These are phyloP conservation scores for Pyrrhoderma noxium DNA, from an alignment of 1,284 basidiomycete species.

Conservation along the genomic window DNA sequence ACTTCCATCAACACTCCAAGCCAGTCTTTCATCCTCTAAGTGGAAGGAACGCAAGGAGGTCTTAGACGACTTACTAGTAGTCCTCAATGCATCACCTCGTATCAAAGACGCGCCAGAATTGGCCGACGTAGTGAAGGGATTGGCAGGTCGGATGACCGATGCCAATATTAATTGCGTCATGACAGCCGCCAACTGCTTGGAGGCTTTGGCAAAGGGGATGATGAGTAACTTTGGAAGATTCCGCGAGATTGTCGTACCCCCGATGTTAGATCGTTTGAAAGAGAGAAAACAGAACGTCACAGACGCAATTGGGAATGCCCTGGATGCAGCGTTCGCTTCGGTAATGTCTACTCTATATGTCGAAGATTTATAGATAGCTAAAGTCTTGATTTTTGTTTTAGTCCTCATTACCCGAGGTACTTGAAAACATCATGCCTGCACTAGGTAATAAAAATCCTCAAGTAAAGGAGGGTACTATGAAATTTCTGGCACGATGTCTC, in stretches of 20 bases:
- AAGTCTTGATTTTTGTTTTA: slow-evolving; percentile 29
- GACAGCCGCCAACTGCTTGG: slow-evolving; percentile 79
- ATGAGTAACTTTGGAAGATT: slow-evolving; percentile 70
- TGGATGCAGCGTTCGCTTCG: slow-evolving; percentile 86
- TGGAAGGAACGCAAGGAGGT: slow-evolving; percentile 98
- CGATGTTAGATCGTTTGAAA: slow-evolving; percentile 87
- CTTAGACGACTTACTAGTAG: slow-evolving; percentile 74
- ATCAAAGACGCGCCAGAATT: slow-evolving; percentile 76
- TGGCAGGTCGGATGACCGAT: slow-evolving; percentile 83
- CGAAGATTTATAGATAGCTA: slow-evolving; percentile 6
- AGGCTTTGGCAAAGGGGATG: slow-evolving; percentile 81
- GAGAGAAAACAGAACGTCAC: slow-evolving; percentile 90
- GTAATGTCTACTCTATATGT: slow-evolving; percentile 40
- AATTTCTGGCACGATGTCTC: slow-evolving; percentile 82
- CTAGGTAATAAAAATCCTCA: slow-evolving; percentile 93
- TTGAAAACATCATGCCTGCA: slow-evolving; percentile 76
- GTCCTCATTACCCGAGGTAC: slow-evolving; percentile 77
- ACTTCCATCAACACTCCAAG: slow-evolving; percentile 69
- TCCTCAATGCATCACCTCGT: slow-evolving; percentile 67
- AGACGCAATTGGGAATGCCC: slow-evolving; percentile 79
- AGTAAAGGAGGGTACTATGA: slow-evolving; percentile 90
- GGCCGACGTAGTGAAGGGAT: slow-evolving; percentile 63
- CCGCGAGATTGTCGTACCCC: slow-evolving; percentile 68
- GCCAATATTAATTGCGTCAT: slow-evolving; percentile 96
- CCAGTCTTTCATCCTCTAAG: slow-evolving; percentile 80